Conservation (phyloP, 139 green algal species). For the Asterochloris sp. region DNA sequence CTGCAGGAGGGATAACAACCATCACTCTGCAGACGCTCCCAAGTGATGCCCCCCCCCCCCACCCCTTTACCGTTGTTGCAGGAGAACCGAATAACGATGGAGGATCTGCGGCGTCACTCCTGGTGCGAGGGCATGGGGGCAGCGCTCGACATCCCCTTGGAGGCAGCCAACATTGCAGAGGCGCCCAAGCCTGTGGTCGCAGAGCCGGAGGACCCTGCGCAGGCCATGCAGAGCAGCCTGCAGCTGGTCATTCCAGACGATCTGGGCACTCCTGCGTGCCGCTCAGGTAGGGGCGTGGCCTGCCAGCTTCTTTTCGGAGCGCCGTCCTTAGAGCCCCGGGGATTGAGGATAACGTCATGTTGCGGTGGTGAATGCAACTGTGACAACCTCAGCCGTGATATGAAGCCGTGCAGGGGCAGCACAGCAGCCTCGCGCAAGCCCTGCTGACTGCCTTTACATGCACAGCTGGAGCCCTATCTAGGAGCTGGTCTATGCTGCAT, state of each 20-base stretch:
- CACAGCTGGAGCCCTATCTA: too few species aligned
- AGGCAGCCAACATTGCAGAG: not conserved
- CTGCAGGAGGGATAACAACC: not conserved
- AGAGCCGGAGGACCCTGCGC: not conserved
- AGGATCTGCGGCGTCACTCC: constrained; percentile 8
- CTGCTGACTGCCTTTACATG: too few species aligned
- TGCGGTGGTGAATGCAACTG: too few species aligned
- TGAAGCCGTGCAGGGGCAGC: too few species aligned
- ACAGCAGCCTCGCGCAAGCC: too few species aligned
- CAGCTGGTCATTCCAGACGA: constrained; percentile 13
- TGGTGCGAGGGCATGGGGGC: constrained; percentile 13
- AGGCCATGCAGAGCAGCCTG: constrained; percentile 9
- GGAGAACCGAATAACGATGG: constrained; percentile 21
- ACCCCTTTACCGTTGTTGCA: not conserved
- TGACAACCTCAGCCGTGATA: too few species aligned
- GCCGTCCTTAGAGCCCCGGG: too few species aligned
- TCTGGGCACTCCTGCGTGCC: not conserved
- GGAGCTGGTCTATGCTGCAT: too few species aligned
- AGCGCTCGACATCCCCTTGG: not conserved
- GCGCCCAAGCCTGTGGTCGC: too few species aligned
- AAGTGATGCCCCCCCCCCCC: not conserved
- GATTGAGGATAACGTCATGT: too few species aligned
- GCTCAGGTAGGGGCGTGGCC: too few species aligned
- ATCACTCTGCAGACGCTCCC: not conserved
- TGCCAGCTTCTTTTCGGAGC: too few species aligned